Percentiles rank a stretch among this genome's conserved stretches.
Conservation (phyloP, 1,139 yeast genomes). For the Blastobotrys capitulatus region DNA sequence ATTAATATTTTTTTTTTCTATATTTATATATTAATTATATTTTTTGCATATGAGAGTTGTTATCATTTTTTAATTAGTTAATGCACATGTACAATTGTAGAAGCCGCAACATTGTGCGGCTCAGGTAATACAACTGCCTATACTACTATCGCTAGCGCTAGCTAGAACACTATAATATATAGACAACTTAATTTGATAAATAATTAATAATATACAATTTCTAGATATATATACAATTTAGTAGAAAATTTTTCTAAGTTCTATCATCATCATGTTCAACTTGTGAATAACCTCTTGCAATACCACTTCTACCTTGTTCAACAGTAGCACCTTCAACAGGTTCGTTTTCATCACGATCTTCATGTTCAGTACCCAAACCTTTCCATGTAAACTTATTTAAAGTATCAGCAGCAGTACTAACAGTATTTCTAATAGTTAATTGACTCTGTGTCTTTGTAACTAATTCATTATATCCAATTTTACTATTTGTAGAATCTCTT, state of each 20-base stretch:
- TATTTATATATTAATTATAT: background rate
- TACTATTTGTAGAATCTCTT: constrained; percentile 20
- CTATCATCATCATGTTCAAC: constrained; percentile 22
- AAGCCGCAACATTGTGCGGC: too few species aligned
- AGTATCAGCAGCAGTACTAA: constrained; percentile 80
- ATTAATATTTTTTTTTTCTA: background rate
- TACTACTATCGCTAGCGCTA: too few species aligned
- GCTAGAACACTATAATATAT: too few species aligned
- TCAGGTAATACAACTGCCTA: too few species aligned
- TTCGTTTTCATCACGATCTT: constrained; percentile 28
- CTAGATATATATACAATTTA: background rate
- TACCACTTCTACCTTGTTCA: constrained; percentile 79
- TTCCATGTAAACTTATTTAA: constrained; percentile 68
- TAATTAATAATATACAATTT: too few species aligned
- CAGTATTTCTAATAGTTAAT: constrained; percentile 66
- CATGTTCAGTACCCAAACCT: constrained; percentile 84
- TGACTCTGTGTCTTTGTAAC: constrained; percentile 56
- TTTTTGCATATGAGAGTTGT: too few species aligned
- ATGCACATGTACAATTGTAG: too few species aligned
- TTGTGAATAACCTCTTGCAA: constrained; percentile 74
- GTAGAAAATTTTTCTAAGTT: background rate
- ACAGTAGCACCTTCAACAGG: constrained; percentile 45
- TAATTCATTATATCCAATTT: constrained; percentile 33
- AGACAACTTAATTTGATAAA: too few species aligned
- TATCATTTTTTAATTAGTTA: too few species aligned